Base-by-base conservation (phyloP, 495 filamentous ascomycete species). In the Evernia prunastri region DNA sequence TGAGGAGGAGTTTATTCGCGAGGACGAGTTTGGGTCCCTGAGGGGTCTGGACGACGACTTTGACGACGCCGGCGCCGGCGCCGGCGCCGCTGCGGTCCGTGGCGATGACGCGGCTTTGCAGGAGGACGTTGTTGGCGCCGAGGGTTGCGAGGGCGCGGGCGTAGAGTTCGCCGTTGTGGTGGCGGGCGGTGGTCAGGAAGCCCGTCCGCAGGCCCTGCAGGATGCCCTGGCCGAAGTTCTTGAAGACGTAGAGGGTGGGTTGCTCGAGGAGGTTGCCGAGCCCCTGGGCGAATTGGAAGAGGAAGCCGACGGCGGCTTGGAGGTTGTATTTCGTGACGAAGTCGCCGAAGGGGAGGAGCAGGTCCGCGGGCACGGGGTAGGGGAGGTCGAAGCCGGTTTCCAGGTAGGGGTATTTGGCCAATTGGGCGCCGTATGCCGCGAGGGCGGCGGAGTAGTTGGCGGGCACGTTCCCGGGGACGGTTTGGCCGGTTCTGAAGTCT, bases 1-100 rank as follows among this genome's bases (percentile, higher is more conserved):
- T 71, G 31, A 80, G 69, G 40, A 85, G 62, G 17, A 84, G 68
- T 64, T 81, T 79, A 35, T 73, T 77, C 5, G 79, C 78, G 56
- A 69, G 60, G 62, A 84, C 74, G 35, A 73, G 68, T 60, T 73
- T 71, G 0, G 12, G 35, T 2, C 78, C 79, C 11, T 66, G 60
- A 1, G 74, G 70, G 1, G 75, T 77, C 35, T 72, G 56, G 10
- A 81, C 70, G 8, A 69, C 12, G 9, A 79, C 40, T n/a, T 64
- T 67, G 43, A 65, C 61, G n/a, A n/a, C n/a, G 11, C 56, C 61
- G n/a, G 70, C 58, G 15, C 61, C 43, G 56, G n/a, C n/a, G 11
- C 56, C 61, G n/a, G 70, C 58, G 15, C 61, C 43, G 56, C 69
- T 64, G 10, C 77, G 73, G n/a, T 69, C 43, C 2, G 73, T 70